Percentiles rank a stretch among this genome's conserved stretches.
These are phyloP conservation scores for Coemansia sp. DNA, from an alignment of 192 early-diverging fungal genomes.

Conservation along the genomic window DNA sequence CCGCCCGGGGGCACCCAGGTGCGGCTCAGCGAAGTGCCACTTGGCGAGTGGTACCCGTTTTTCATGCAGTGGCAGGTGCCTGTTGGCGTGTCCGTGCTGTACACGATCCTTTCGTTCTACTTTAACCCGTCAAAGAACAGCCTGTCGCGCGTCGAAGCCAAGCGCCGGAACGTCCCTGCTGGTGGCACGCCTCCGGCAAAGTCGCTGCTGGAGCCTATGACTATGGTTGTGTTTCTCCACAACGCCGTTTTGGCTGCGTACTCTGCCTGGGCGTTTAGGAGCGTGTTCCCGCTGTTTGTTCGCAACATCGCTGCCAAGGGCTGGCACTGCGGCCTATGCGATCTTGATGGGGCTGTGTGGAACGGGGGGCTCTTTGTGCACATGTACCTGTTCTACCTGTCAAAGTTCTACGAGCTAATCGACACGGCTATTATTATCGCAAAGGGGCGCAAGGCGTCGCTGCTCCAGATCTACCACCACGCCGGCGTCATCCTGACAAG, in stretches of 20 bases:
- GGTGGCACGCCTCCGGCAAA: neutral
- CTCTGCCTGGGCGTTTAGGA: slow-evolving; percentile 68
- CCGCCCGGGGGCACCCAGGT: slow-evolving; percentile 32
- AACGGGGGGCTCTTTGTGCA: slow-evolving; percentile 67
- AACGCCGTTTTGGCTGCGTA: slow-evolving; percentile 70
- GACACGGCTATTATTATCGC: slow-evolving; percentile 78
- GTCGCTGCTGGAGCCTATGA: slow-evolving; percentile 56
- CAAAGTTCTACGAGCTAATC: slow-evolving; percentile 81
- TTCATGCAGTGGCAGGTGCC: slow-evolving; percentile 73
- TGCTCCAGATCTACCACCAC: slow-evolving; percentile 86
- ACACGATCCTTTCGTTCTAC: slow-evolving; percentile 47
- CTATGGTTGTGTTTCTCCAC: slow-evolving; percentile 71
- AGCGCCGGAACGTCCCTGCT: slow-evolving; percentile 9
- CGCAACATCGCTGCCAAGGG: slow-evolving; percentile 54
- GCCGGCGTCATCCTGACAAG: slow-evolving; percentile 80
- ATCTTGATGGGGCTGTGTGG: slow-evolving; percentile 64
- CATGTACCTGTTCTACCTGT: slow-evolving; percentile 80
- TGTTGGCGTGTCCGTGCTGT: slow-evolving; percentile 55
- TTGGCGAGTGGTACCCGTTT: slow-evolving; percentile 67
- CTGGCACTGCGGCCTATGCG: slow-evolving; percentile 62
- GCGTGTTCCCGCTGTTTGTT: slow-evolving; percentile 59
- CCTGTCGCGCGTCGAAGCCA: slow-evolving; percentile 13
- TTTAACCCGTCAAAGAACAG: slow-evolving; percentile 19
- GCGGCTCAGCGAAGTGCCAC: slow-evolving; percentile 57
- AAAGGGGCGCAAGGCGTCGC: slow-evolving; percentile 67